Conservation (phyloP, 2,329 filamentous ascomycete species). For the Sarocladium oryzae region DNA sequence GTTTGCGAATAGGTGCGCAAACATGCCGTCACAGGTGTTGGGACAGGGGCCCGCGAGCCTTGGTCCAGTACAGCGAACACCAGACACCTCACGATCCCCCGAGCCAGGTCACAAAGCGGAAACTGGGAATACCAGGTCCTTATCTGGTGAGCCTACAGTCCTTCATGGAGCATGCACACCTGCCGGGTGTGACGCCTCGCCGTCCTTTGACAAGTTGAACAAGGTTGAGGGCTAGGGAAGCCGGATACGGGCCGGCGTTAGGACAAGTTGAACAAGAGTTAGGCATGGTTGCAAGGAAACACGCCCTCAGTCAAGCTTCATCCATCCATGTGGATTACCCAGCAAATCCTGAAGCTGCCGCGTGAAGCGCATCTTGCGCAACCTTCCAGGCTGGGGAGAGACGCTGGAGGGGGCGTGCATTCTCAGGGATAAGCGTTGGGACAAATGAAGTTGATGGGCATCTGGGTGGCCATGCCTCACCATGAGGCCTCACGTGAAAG, state of each 20-base stretch:
- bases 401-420: background rate
- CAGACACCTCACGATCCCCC: no score
- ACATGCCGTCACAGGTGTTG: no score
- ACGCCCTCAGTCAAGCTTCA: background rate
- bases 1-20: no score
- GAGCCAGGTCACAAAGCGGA: no score
- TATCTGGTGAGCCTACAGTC: background rate
- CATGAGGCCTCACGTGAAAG: conserved; percentile 1
- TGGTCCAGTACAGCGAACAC: no score
- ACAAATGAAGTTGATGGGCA: no score
- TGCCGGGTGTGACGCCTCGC: no score
- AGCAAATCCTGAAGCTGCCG: background rate
- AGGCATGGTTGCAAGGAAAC: background rate
- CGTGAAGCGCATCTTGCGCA: conserved; percentile 2
- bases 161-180: background rate
- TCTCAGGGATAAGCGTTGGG: no score
- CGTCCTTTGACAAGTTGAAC: no score
- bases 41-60: no score
- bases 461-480: no score
- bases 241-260: background rate
- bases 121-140: no score
- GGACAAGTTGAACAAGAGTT: background rate
- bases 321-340: background rate
- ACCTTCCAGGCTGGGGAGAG: background rate
- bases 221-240: background rate